Conservation (phyloP, 139 green algal species). For the Auxenochlorella pyrenoidosa region DNA sequence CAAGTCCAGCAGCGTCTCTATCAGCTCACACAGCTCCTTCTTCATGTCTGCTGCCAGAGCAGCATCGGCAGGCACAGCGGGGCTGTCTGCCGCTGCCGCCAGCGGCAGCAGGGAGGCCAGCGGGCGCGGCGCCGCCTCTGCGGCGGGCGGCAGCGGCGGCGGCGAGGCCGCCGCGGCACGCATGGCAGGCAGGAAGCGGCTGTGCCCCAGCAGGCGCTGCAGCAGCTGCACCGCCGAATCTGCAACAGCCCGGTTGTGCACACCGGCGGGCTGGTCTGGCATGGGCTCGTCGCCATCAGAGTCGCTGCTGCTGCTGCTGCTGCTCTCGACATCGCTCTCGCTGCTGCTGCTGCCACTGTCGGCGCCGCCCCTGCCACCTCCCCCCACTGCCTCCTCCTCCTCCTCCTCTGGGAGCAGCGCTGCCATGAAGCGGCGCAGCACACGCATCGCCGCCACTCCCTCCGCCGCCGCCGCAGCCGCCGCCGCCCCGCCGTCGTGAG, state of each 20-base stretch:
- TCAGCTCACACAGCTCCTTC: slow-evolving; percentile 55
- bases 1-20: slow-evolving; percentile 68
- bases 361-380: background rate
- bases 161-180: slow-evolving; percentile 27
- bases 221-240: slow-evolving; percentile 37
- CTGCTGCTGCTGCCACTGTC: background rate
- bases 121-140: slow-evolving; percentile 31
- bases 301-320: slow-evolving; percentile 16
- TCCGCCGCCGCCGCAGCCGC: background rate
- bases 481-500: background rate
- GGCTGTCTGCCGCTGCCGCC: background rate
- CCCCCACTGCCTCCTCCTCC: slow-evolving; percentile 18
- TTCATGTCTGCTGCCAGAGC: slow-evolving; percentile 12
- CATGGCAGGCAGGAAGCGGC: slow-evolving; percentile 49
- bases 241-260: slow-evolving; percentile 9
- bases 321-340: slow-evolving; percentile 17
- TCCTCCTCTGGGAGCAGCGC: slow-evolving; percentile 61
- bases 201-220: slow-evolving; percentile 51
- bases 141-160: slow-evolving; percentile 41
- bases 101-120: slow-evolving; percentile 56
- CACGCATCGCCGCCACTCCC: slow-evolving; percentile 6
- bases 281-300: background rate
- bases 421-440: slow-evolving; percentile 62
- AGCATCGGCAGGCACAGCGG: background rate
- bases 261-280: background rate